Evolutionary conservation across 192 early-diverging fungal genomes (phyloP), one percentile per base, ranked within the genome.

Genomic region (Rhizoclosmatium globosum): DNA sequence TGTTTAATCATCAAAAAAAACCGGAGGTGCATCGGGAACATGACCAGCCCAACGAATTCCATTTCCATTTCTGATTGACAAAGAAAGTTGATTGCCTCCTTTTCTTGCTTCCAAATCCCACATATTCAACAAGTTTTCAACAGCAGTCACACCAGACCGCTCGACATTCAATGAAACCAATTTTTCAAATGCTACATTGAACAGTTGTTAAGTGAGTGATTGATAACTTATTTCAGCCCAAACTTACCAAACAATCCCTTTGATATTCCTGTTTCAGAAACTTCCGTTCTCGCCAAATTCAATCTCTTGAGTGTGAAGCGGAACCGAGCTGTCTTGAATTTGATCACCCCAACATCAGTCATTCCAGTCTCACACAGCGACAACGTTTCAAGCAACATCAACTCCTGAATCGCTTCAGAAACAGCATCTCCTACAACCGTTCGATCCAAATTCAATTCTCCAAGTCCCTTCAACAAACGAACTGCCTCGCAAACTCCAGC

Each of bases 401-500:
- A 46, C 31, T 70, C 59, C 44, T 68, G 47, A 56, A 84, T 64
- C 38, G 85, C 81, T n/a, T 76, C 77, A 44, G 87, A 78, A 21
- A 78, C 64, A 47, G 78, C 83, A 61, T 90, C 85, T 9, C 81
- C 71, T 19, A 89, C 78, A 23, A 23, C 11, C 1, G 86, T 87
- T 9, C 84, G 78, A 48, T 89, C 89, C 19, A 88, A 71, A 65
- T 74, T 79, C 7, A 90, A 79, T 39, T 85, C 83, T 31, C 69
- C 46, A 7, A 76, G 47, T 64, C 46, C 47, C n/a, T 15, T 77
- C 21, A 87, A 69, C 4, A 72, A 72, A 0, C 43, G 69, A 70
- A 85, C 57, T 74, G 80, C 83, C 69, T 61, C 42, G 4, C 64
- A 58, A 2, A 89, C n/a, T 1, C 88, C 87, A n/a, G 60, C 62